Percentiles rank a stretch among this genome's conserved stretches.
These are phyloP conservation scores for Nectriaceae sp. DNA, from an alignment of 2,329 filamentous ascomycete genomes.

Conservation along the genomic window DNA sequence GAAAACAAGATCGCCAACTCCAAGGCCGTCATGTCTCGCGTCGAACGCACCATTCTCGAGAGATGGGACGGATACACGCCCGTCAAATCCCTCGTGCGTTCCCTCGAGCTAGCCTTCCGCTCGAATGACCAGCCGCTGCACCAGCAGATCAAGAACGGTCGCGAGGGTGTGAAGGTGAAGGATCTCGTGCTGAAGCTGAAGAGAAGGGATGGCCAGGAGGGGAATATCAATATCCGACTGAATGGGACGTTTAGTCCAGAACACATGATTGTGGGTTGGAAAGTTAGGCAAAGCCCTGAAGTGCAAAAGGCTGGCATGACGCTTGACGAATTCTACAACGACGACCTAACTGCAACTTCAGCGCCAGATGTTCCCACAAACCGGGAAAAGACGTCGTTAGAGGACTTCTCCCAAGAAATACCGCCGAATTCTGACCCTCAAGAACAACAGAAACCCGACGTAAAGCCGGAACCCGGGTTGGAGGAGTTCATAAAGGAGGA, in stretches of 20 bases:
- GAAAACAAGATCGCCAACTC: conserved; percentile 17
- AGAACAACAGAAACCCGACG: too few relatives aligned
- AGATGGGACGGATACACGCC: conserved; percentile 31
- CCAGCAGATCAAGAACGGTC: conserved; percentile 14
- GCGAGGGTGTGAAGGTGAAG: conserved; percentile 6
- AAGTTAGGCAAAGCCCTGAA: background rate
- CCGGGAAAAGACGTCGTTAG: too few relatives aligned
- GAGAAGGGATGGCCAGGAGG: conserved; percentile 14
- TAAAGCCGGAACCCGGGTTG: too few relatives aligned
- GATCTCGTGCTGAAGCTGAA: conserved; percentile 24
- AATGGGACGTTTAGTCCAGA: conserved; percentile 23
- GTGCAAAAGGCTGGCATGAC: too few relatives aligned
- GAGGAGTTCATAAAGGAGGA: too few relatives aligned
- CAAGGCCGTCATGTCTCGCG: conserved; percentile 25
- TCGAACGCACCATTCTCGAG: conserved; percentile 34
- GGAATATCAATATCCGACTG: conserved; percentile 23
- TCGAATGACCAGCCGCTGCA: conserved; percentile 30
- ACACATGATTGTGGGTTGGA: conserved; percentile 22
- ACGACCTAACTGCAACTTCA: too few relatives aligned
- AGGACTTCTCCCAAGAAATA: too few relatives aligned
- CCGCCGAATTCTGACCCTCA: too few relatives aligned
- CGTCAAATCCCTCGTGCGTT: conserved; percentile 25
- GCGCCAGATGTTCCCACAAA: too few relatives aligned
- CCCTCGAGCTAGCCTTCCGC: conserved; percentile 28
- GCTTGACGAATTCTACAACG: too few relatives aligned